These are phyloP conservation scores for Phyllosticta citrichinensis DNA, from an alignment of 2,329 filamentous ascomycete species.

Conservation along the genomic window DNA sequence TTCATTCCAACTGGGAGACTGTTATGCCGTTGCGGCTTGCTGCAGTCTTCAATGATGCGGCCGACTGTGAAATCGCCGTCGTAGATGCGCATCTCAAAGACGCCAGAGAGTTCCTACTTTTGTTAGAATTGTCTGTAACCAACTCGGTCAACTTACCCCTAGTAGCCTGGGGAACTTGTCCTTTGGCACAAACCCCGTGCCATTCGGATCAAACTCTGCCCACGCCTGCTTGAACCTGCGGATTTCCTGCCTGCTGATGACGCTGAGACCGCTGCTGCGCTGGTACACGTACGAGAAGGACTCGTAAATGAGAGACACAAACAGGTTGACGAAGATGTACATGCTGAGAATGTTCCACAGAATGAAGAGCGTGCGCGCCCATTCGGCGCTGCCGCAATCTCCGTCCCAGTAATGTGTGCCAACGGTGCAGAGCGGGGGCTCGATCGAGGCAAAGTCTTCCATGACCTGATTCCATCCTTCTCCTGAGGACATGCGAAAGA, in stretches of 20 bases:
- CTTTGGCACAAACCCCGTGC: slow-evolving; percentile 82
- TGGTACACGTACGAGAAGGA: slow-evolving; percentile 99
- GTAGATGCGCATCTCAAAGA: slow-evolving; percentile 97
- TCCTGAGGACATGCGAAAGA: slow-evolving; percentile 87
- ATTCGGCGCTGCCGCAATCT: slow-evolving; percentile 84
- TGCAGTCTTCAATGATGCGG: slow-evolving; percentile 78
- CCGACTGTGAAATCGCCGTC: slow-evolving; percentile 79
- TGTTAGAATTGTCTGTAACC: slow-evolving; percentile 2
- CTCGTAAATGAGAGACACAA: slow-evolving; percentile 97
- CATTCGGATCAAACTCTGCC: slow-evolving; percentile 88
- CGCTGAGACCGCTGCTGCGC: slow-evolving; percentile 81
- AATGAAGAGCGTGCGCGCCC: slow-evolving; percentile 85
- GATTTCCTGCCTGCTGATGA: slow-evolving; percentile 86
- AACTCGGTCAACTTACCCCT: slow-evolving; percentile 44
- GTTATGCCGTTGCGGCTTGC: slow-evolving; percentile 43
- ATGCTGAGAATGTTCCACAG: slow-evolving; percentile 99
- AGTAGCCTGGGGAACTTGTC: slow-evolving; percentile 81
- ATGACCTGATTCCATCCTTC: slow-evolving; percentile 96
- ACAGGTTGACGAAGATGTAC: slow-evolving; percentile 98
- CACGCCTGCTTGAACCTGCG: slow-evolving; percentile 96
- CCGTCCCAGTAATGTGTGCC: slow-evolving; percentile 66
- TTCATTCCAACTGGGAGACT: slow-evolving; percentile 36
- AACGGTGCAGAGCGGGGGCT: slow-evolving; percentile 70
- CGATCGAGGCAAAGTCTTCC: slow-evolving; percentile 83
- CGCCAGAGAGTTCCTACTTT: slow-evolving; percentile 66